Percentiles rank a stretch among this genome's conserved stretches.
phyloP scores from a whole-genome alignment of 176 grass and related monocot genomes.

The Triticum urartu region DNA sequence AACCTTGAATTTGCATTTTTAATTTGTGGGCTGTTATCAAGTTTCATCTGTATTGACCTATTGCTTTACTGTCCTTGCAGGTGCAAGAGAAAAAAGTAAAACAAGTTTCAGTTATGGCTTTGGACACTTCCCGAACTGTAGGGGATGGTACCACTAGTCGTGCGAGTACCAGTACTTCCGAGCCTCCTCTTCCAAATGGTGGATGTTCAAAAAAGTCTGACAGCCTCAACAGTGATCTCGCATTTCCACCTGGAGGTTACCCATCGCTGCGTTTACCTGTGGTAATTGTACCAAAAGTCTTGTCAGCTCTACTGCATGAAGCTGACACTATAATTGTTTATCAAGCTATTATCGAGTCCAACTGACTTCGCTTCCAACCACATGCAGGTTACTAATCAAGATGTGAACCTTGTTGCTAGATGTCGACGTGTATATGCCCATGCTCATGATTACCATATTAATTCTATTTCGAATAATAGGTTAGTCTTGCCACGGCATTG shows the following conservation, averaged over 20 bases:
- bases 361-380: slow-evolving; percentile 28
- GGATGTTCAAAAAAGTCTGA: slow-evolving; percentile 41
- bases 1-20: slow-evolving; percentile 6
- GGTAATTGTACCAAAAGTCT: slow-evolving; percentile 55
- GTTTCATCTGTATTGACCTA: background rate
- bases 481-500: slow-evolving; percentile 12
- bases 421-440: slow-evolving; percentile 86
- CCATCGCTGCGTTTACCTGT: slow-evolving; percentile 74
- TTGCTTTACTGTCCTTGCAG: slow-evolving; percentile 40
- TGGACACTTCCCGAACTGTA: slow-evolving; percentile 50
- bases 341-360: background rate
- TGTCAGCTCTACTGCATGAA: background rate
- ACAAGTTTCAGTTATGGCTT: slow-evolving; percentile 69
- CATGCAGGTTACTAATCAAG: slow-evolving; percentile 72
- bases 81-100: slow-evolving; percentile 96
- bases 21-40: background rate
- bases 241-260: slow-evolving; percentile 72
- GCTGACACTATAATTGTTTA: background rate
- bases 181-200: slow-evolving; percentile 65
- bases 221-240: slow-evolving; percentile 31
- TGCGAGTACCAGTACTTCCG: slow-evolving; percentile 47
- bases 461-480: slow-evolving; percentile 96
- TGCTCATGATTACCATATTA: slow-evolving; percentile 96
- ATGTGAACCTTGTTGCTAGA: slow-evolving; percentile 72
- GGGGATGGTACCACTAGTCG: slow-evolving; percentile 39